phyloP scores from a whole-genome alignment of 2,329 filamentous ascomycete species.

The Calonectria honghensis region DNA sequence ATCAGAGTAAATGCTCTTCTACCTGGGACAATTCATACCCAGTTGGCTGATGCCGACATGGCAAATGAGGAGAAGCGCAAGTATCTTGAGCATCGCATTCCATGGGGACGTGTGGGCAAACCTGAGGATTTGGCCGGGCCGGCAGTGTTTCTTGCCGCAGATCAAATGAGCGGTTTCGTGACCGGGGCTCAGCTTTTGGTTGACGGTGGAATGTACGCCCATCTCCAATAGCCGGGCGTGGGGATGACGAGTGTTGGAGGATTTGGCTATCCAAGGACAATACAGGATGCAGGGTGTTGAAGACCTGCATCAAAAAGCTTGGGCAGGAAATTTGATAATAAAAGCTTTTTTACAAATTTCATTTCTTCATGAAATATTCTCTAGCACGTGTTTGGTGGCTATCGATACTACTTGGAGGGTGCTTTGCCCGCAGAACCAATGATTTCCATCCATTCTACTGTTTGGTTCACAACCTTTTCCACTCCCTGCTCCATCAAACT shows the following conservation, averaged over 20 bases:
- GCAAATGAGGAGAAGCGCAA: constrained; percentile 78
- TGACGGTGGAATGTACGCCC: constrained; percentile 84
- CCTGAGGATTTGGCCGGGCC: constrained; percentile 81
- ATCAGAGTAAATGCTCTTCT: constrained; percentile 87
- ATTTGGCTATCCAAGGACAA: background rate
- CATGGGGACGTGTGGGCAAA: constrained; percentile 78
- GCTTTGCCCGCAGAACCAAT: background rate
- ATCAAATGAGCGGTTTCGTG: constrained; percentile 78
- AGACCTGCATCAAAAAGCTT: background rate
- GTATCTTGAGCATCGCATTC: constrained; percentile 87
- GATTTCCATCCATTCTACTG: constrained; percentile 20
- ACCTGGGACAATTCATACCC: constrained; percentile 85
- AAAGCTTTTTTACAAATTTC: background rate
- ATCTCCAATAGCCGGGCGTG: constrained; percentile 73
- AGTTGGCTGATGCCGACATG: constrained; percentile 86
- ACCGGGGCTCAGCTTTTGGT: constrained; percentile 82
- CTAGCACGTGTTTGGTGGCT: background rate
- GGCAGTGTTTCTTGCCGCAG: constrained; percentile 82
- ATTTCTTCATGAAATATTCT: background rate
- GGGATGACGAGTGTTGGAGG: background rate
- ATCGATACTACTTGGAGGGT: background rate
- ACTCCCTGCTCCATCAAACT: constrained; percentile 10
- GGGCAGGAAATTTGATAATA: background rate
- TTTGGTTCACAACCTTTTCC: background rate
- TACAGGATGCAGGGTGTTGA: background rate